Evolutionary conservation across 2,329 filamentous ascomycete species (phyloP).

Genomic region (Colletotrichum magnum): DNA sequence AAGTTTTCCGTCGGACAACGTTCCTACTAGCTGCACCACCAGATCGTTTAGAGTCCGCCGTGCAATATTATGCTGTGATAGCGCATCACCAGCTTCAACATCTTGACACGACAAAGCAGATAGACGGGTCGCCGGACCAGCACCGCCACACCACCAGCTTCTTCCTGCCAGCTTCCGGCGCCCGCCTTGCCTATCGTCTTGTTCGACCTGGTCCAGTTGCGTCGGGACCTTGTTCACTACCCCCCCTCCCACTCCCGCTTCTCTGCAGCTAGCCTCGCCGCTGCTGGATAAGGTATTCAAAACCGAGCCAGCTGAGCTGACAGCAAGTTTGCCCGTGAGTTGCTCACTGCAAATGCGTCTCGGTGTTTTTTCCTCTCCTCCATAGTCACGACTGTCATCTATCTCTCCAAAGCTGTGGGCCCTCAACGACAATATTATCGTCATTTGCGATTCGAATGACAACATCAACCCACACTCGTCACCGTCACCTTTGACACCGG

Average conservation of each 20-base stretch:
- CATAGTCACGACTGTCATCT: constrained; percentile 4
- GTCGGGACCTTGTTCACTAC: constrained; percentile 35
- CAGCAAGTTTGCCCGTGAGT: constrained; percentile 33
- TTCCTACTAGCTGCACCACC: constrained; percentile 30
- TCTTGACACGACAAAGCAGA: constrained; percentile 15
- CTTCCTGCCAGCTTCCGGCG: constrained; percentile 3
- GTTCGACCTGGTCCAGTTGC: constrained; percentile 26
- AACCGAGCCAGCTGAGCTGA: constrained; percentile 26
- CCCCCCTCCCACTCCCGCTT: constrained; percentile 24
- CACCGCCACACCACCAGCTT: constrained; percentile 9
- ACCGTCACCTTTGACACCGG: not conserved
- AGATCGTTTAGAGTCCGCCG: constrained; percentile 19
- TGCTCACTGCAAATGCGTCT: constrained; percentile 5
- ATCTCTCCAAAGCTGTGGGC: constrained; percentile 20
- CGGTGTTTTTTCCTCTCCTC: not conserved
- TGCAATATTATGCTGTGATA: constrained; percentile 29
- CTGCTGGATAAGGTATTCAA: constrained; percentile 29
- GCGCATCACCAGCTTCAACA: constrained; percentile 18
- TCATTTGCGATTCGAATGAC: constrained; percentile 28
- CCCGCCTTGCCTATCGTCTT: not conserved
- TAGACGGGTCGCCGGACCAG: constrained; percentile 3
- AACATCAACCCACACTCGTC: constrained; percentile 12
- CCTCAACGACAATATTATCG: constrained; percentile 15
- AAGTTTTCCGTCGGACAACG: constrained; percentile 32
- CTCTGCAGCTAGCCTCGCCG: constrained; percentile 36